phyloP scores from a whole-genome alignment of 176 grass and related monocot genomes.

The Ananas comosus region DNA sequence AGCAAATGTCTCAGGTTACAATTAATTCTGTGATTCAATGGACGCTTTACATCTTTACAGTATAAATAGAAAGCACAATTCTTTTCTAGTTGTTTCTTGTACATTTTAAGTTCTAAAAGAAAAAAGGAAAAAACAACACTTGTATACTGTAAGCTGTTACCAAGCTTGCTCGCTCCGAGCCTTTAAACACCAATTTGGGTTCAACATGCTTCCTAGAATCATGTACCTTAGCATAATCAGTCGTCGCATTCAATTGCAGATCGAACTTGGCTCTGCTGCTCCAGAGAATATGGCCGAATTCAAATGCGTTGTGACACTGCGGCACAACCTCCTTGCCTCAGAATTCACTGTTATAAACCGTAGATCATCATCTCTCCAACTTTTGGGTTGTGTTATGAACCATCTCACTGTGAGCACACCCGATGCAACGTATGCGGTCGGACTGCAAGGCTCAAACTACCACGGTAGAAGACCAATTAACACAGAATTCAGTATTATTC shows the following conservation, averaged over 20 bases:
- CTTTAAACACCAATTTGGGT: background rate
- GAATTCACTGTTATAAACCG: constrained; percentile 39
- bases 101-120: too few relatives aligned
- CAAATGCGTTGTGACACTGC: constrained; percentile 46
- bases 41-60: background rate
- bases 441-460: constrained; percentile 59
- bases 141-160: too few relatives aligned
- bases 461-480: constrained; percentile 27
- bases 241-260: constrained; percentile 6
- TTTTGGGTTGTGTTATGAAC: constrained; percentile 49
- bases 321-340: constrained; percentile 30
- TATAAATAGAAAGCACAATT: too few relatives aligned
- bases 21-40: background rate
- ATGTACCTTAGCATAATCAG: background rate
- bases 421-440: constrained; percentile 57
- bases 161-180: background rate
- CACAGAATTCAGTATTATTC: constrained; percentile 55
- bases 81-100: too few relatives aligned
- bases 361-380: constrained; percentile 20
- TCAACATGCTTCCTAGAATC: background rate
- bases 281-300: constrained; percentile 29
- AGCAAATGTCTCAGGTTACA: background rate
- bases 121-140: too few relatives aligned
- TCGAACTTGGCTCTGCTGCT: constrained; percentile 41
- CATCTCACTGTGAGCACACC: constrained; percentile 83